Base-by-base conservation (phyloP, 2,329 filamentous ascomycete genomes). In the Stagonosporopsis cucurbitacearum region DNA sequence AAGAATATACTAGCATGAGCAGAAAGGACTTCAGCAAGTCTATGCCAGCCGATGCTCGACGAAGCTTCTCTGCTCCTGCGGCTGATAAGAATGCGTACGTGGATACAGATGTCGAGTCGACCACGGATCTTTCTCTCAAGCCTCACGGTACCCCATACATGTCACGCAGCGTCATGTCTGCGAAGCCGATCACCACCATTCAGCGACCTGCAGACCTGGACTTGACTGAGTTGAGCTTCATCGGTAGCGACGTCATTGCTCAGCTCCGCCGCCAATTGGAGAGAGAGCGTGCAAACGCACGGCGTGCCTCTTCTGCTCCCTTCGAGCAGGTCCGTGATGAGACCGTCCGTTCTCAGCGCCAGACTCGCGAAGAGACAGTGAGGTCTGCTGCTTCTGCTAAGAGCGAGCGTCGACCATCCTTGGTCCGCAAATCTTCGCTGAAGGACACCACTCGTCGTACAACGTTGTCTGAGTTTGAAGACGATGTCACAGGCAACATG, bases 361-460 rank as follows among this genome's bases (percentile, higher is more conserved):
- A 72, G 19, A 39, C 68, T 22, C 71, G 72, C 2, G 77, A 79
- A 41, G 75, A 80, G 17, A 80, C 79, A 1, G 54, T 70, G 8
- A 67, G 69, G 19, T 76, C 74, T 62, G 73, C 65, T 40, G 71
- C 45, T 66, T 77, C 61, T 64, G 75, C 57, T 65, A 73, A 74
- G 60, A 77, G 75, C 62, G 70, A 69, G 46, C 68, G 73, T 22
- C 78, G 72, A 60, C 69, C 75, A 25, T 71, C 71, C 13, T 54
- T 75, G 17, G 79, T 79, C n/a, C 81, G 82, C 47, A 85, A 84
- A 63, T 84, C 83, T 1, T 85, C 83, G 0, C 67, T 85, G 61
- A 84, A 81, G 57, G 82, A 84, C 49, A 62, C 77, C 5, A 82
- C 78, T 9, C 69, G 69, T 7, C 67, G 70, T 30, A 73, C 70